Conservation (phyloP, 176 grass and related monocot species). For the Tillandsia fasciculata region DNA sequence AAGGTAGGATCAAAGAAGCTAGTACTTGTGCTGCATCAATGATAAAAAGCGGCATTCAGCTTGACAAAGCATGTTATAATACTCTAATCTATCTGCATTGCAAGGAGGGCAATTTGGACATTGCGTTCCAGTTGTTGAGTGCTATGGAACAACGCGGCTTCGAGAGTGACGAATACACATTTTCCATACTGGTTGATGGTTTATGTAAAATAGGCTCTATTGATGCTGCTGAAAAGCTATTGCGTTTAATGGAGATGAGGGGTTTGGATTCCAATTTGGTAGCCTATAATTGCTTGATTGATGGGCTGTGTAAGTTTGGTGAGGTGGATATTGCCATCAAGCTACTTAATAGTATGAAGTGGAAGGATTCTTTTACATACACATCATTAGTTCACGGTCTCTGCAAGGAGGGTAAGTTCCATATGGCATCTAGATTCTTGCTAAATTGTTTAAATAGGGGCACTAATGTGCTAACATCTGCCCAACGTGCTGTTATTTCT, state of each 20-base stretch:
- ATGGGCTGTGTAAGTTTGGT: constrained; percentile 66
- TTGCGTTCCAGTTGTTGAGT: constrained; percentile 58
- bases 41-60: constrained; percentile 50
- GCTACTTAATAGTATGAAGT: constrained; percentile 61
- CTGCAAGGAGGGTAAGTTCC: constrained; percentile 57
- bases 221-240: constrained; percentile 43
- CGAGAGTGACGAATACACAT: constrained; percentile 80
- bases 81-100: constrained; percentile 65
- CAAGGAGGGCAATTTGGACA: constrained; percentile 63
- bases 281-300: constrained; percentile 90
- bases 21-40: constrained; percentile 56
- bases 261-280: constrained; percentile 62
- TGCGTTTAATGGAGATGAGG: constrained; percentile 65
- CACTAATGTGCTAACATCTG: constrained; percentile 59
- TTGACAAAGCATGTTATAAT: constrained; percentile 81
- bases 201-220: constrained; percentile 73
- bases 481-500: constrained; percentile 57
- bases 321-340: constrained; percentile 71
- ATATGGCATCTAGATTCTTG: constrained; percentile 72
- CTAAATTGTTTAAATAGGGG: constrained; percentile 62
- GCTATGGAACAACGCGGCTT: constrained; percentile 73
- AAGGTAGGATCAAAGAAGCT: constrained; percentile 65
- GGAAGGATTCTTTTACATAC: constrained; percentile 79
- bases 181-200: constrained; percentile 74
- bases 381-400: constrained; percentile 76